phyloP scores from a whole-genome alignment of 352 stramenopile genomes.

The Phytophthora agathidicida region DNA sequence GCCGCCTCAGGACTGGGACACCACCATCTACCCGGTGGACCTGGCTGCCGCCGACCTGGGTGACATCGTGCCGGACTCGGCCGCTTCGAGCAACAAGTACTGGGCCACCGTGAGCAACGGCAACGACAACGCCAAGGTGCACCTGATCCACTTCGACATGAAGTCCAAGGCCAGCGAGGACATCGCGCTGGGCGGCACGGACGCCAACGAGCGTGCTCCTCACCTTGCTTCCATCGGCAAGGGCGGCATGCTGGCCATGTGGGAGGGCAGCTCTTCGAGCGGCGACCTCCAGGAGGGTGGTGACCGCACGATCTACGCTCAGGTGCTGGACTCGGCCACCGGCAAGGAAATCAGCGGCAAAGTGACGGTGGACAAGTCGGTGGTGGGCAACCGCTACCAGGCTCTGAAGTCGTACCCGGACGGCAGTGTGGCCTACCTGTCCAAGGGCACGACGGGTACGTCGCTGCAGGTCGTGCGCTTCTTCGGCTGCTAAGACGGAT shows the following conservation, averaged over 20 bases:
- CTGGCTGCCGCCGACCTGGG: conserved; percentile 50
- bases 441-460: conserved; percentile 44
- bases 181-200: conserved; percentile 45
- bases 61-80: conserved; percentile 59
- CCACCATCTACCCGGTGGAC: conserved; percentile 60
- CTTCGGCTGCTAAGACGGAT: conserved; percentile 45
- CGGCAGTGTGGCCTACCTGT: conserved; percentile 59
- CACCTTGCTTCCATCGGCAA: conserved; percentile 44
- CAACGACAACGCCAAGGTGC: conserved; percentile 42
- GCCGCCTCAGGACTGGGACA: conserved; percentile 42
- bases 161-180: conserved; percentile 44
- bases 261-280: conserved; percentile 39
- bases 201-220: no score
- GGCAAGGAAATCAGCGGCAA: conserved; percentile 50
- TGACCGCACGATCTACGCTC: conserved; percentile 44
- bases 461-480: conserved; percentile 62
- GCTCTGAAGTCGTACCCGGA: conserved; percentile 58
- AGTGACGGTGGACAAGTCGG: conserved; percentile 44
- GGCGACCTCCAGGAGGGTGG: conserved; percentile 29
- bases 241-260: conserved; percentile 43
- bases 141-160: conserved; percentile 58
- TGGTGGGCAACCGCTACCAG: conserved; percentile 71
- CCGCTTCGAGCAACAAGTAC: conserved; percentile 59
- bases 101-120: no score
- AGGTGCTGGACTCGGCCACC: conserved; percentile 50